These are phyloP conservation scores for Boletus fagicola DNA, from an alignment of 768 basidiomycete genomes.

Conservation along the genomic window DNA sequence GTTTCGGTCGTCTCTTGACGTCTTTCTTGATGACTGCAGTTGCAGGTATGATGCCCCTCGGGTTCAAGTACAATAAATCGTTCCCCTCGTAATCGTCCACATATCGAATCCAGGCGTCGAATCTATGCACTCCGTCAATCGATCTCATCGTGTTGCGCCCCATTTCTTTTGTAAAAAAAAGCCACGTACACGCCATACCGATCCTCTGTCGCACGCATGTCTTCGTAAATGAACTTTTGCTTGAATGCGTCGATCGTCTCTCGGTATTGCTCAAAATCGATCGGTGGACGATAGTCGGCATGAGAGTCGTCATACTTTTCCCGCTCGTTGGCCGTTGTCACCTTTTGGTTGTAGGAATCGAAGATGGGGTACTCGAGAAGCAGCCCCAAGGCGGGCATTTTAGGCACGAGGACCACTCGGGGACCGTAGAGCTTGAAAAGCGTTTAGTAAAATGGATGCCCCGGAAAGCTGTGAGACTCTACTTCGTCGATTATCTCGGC, in stretches of 20 bases:
- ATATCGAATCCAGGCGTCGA: conserved; percentile 79
- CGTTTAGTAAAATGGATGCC: background rate
- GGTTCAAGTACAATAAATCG: conserved; percentile 78
- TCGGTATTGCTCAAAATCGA: conserved; percentile 69
- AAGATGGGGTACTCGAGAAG: conserved; percentile 87
- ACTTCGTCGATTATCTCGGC: conserved; percentile 73
- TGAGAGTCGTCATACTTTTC: conserved; percentile 50
- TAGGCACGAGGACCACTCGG: conserved; percentile 78
- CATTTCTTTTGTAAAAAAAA: background rate
- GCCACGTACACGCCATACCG: conserved; percentile 66
- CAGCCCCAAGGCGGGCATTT: conserved; percentile 93
- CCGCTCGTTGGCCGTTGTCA: conserved; percentile 40
- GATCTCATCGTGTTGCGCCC: background rate
- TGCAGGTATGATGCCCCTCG: conserved; percentile 72
- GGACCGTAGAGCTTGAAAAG: conserved; percentile 67
- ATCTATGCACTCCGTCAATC: conserved; percentile 41
- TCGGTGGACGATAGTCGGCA: conserved; percentile 63
- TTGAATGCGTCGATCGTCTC: conserved; percentile 80
- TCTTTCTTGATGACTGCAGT: conserved; percentile 64
- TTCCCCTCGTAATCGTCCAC: conserved; percentile 74
- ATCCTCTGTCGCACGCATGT: conserved; percentile 84
- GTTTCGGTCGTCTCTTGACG: conserved; percentile 47
- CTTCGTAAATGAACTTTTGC: conserved; percentile 77
- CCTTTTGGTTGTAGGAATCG: conserved; percentile 67
- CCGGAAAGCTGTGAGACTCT: conserved; percentile 1